These are phyloP conservation scores for Sporothrix pseudoabietina DNA, from an alignment of 2,329 filamentous ascomycete species.

Conservation along the genomic window DNA sequence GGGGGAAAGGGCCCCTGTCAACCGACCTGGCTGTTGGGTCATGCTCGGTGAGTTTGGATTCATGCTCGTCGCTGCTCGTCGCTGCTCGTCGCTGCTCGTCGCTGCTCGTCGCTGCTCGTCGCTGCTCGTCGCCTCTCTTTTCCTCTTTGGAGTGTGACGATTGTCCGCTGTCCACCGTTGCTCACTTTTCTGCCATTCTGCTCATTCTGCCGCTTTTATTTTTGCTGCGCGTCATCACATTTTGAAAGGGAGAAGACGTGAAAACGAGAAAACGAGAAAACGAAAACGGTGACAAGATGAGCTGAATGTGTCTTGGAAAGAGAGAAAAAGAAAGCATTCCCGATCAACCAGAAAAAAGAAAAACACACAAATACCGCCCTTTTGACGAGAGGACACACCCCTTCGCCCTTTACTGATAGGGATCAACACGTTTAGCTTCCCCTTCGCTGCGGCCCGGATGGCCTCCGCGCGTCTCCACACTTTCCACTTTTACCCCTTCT, in stretches of 20 bases:
- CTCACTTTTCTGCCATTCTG: neutral
- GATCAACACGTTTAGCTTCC: slow-evolving; percentile 9
- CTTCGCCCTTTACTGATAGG: neutral
- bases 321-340: slow-evolving; percentile 9
- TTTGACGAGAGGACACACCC: neutral
- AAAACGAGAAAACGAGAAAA: too few relatives aligned
- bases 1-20: neutral
- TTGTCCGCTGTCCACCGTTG: neutral
- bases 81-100: neutral
- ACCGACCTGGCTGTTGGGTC: neutral
- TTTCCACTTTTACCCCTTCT: neutral
- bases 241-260: neutral
- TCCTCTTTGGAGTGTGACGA: neutral
- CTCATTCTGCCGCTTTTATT: slow-evolving; percentile 8
- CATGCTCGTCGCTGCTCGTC: too few relatives aligned
- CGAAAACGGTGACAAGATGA: slow-evolving; percentile 7
- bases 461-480: slow-evolving; percentile 4
- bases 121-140: neutral
- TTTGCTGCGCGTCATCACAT: neutral
- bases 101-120: neutral
- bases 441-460: slow-evolving; percentile 20
- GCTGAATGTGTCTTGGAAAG: neutral
- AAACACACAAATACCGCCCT: neutral
- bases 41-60: neutral
- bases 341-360: too few relatives aligned